Evolutionary conservation across 1,139 yeast species (phyloP), one percentile per base, ranked within the genome.

Genomic region (Debaryomyces sp.): DNA sequence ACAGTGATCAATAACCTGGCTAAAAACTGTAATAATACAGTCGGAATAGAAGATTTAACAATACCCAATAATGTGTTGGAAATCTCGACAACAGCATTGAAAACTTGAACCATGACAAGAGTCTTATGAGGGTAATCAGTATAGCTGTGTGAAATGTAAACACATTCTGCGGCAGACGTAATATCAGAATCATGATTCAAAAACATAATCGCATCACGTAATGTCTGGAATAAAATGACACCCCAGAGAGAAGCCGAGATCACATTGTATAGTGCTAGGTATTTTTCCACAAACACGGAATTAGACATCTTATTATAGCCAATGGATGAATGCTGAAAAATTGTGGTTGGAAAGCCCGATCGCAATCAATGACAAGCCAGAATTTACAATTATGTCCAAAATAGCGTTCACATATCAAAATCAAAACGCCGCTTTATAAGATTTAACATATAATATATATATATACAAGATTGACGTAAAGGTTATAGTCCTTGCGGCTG

Each of bases 221-320:
- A 17, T n/a, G 67, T 58, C 13, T 44, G 38, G 23, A 49, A 35
- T 10, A 68, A 52, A 4, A 89, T 80, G 27, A 78, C 75, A 0
- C 74, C 69, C 97, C 97, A 91, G 12, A 87, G 71, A 8, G 79
- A 64, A 0, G 85, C 85, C 6, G 94, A 84, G 10, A 80, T 53
- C n/a, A 80, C 73, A 68, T 91, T 90, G 72, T 89, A 90, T 4
- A 50, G 29, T 6, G 57, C 48, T 40, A 70, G 59, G 50, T 64
- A 66, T 30, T 39, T 38, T 23, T 43, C 13, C 42, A 36, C 26
- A 35, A 17, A 6, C 26, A 24, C 6, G 6, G 36, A 15, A 3
- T 27, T 18, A 24, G 17, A 12, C 45, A 42, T 42, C 4, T 6
- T 41, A 32, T 41, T 9, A 8, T 17, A 6, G 12, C 7, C 23